Evolutionary conservation across 805 yeast species (phyloP).

Genomic region (Ogataea corticis): DNA sequence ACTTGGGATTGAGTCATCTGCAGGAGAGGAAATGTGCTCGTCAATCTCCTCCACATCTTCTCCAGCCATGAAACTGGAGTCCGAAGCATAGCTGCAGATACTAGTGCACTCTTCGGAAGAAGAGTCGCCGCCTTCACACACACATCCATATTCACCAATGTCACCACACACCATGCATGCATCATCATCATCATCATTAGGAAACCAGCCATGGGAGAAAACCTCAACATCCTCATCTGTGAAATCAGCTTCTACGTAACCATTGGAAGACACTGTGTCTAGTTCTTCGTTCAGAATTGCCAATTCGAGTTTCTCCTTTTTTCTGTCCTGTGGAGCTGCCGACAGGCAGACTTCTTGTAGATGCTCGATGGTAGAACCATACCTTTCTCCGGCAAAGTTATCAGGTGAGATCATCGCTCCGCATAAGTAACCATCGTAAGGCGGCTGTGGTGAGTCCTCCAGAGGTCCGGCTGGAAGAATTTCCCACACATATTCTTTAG

Average conservation of each 20-base stretch:
- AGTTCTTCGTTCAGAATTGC: constrained; percentile 1
- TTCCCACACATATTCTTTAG: no score
- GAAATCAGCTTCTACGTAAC: neutral
- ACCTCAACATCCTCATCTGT: neutral
- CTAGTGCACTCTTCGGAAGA: neutral
- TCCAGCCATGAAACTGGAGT: neutral
- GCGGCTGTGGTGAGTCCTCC: no score
- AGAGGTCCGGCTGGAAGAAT: no score
- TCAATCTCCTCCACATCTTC: neutral
- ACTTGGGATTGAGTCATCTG: neutral
- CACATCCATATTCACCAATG: no score
- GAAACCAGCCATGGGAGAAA: neutral
- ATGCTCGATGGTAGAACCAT: neutral
- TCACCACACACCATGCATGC: neutral
- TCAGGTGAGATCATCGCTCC: neutral
- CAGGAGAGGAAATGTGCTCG: neutral
- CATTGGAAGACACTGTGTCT: neutral
- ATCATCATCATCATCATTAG: neutral
- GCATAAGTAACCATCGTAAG: neutral
- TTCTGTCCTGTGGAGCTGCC: neutral
- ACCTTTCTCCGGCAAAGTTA: neutral
- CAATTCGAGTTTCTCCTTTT: neutral
- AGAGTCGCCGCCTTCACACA: neutral
- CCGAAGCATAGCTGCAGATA: constrained; percentile 2
- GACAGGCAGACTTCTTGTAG: constrained; percentile 1